A percentile compares a stretch with the other conserved stretches of the same genome.
phyloP scores from a whole-genome alignment of 164 flowering plant species.

The Liquidambar formosana region DNA sequence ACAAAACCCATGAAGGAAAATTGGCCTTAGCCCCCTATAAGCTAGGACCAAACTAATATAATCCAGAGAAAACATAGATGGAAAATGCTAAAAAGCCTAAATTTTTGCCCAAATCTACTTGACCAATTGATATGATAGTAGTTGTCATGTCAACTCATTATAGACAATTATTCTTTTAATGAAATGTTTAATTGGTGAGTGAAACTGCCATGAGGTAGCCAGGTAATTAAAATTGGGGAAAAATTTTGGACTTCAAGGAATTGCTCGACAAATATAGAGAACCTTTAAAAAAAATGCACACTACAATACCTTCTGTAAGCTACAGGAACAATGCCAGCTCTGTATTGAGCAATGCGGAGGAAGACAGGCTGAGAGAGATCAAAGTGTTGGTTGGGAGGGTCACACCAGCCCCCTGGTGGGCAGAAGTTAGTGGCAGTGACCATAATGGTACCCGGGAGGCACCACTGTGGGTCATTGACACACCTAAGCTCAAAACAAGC shows the following conservation, averaged over 20 bases:
- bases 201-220: too few species aligned
- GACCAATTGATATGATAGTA: too few species aligned
- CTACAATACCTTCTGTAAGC: constrained; percentile 50
- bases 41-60: background rate
- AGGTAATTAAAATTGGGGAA: too few species aligned
- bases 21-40: background rate
- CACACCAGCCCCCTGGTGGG: constrained; percentile 89
- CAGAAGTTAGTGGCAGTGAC: constrained; percentile 85
- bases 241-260: too few species aligned
- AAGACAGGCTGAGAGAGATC: constrained; percentile 73
- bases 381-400: constrained; percentile 64
- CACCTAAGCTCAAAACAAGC: constrained; percentile 65
- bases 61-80: too few species aligned
- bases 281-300: too few species aligned
- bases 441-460: constrained; percentile 53
- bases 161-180: too few species aligned
- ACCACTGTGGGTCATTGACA: constrained; percentile 58
- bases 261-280: too few species aligned
- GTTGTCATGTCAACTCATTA: too few species aligned
- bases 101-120: too few species aligned
- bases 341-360: constrained; percentile 66
- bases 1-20: background rate
- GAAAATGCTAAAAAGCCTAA: too few species aligned
- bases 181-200: too few species aligned
- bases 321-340: constrained; percentile 76